Evolutionary conservation across 805 yeast species (phyloP).

Genomic region (Ogataea henricii): DNA sequence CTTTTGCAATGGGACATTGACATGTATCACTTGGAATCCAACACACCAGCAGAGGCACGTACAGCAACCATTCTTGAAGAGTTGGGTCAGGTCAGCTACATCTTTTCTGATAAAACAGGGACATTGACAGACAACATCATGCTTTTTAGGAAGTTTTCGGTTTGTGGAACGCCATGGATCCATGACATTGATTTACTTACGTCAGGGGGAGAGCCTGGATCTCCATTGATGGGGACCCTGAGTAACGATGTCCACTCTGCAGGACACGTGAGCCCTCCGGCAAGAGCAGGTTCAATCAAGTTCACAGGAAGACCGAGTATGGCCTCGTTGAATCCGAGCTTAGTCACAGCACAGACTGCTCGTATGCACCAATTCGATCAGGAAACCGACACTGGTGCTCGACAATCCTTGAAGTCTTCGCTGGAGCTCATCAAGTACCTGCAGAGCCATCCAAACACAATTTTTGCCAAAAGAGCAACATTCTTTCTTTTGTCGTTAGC

Average conservation of each 20-base stretch:
- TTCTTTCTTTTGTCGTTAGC: constrained; percentile 83
- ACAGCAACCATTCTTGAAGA: constrained; percentile 96
- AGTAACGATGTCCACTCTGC: constrained; percentile 5
- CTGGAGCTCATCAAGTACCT: constrained; percentile 67
- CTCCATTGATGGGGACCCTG: constrained; percentile 3
- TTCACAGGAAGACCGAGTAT: constrained; percentile 59
- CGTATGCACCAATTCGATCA: constrained; percentile 39
- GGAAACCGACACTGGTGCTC: constrained; percentile 1
- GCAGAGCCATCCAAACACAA: constrained; percentile 67
- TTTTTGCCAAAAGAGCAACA: constrained; percentile 70
- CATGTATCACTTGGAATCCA: constrained; percentile 81
- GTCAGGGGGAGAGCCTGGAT: constrained; percentile 25
- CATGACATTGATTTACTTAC: constrained; percentile 64
- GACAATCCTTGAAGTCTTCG: constrained; percentile 52
- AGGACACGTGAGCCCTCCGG: constrained; percentile 1
- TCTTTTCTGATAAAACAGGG: constrained; percentile 96
- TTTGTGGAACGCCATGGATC: constrained; percentile 87
- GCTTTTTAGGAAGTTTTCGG: constrained; percentile 86
- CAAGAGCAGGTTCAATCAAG: constrained; percentile 22
- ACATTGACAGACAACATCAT: constrained; percentile 93
- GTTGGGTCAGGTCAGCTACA: constrained; percentile 92
- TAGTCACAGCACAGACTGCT: constrained; percentile 42
- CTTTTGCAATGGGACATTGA: constrained; percentile 89
- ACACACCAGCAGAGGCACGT: constrained; percentile 92
- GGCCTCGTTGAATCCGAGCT: constrained; percentile 41